Base-by-base conservation (phyloP, 1,139 yeast species). In the Komagataea norvegica region DNA sequence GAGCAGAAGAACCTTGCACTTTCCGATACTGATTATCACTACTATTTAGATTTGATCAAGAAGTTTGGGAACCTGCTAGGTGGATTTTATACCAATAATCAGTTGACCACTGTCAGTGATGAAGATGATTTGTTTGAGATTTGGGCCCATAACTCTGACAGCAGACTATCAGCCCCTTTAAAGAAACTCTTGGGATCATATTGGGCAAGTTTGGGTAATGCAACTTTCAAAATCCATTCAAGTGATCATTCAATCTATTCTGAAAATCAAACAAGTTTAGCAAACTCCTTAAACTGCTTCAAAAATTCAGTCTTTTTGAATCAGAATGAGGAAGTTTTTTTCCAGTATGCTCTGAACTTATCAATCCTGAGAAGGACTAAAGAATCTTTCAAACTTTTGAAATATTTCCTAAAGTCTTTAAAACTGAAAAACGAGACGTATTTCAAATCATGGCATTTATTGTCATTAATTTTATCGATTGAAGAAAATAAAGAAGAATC, bases 391-490 rank as follows among this genome's bases (percentile, higher is more conserved):
- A 28, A 54, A 53, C 25, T 69, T 62, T 34, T 64, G 32, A 69
- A 65, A 26, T 14, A 29, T 3, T 25, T 41, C 5, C 33, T 53
- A 14, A 41, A 41, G 42, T 34, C 49, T 5, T 52, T 48, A 2
- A 40, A 64, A 2, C 54, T 54, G 9, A 46, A 57, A 10, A 61
- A 68, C 29, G 68, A 72, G 1, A 60, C 60, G 11, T 65, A 66
- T 46, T 56, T 71, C 37, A 65, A 66, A 41, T 65, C 72, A 28
- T 68, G 80, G 70, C 77, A 77, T 48, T 51, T 77, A 34, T 57
- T 76, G 23, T 68, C 74, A 0, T 60, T 77, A 39, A 58, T 77
- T 21, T 64, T 74, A 33, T 71, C 82, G 0, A 67, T 75, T 1
- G 67, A 67, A 31, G 77, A 75, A 34, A 73, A 75, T 41, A 67